Conservation (phyloP, 148 eudicot genomes). For the Pharnaceum exiguum region DNA sequence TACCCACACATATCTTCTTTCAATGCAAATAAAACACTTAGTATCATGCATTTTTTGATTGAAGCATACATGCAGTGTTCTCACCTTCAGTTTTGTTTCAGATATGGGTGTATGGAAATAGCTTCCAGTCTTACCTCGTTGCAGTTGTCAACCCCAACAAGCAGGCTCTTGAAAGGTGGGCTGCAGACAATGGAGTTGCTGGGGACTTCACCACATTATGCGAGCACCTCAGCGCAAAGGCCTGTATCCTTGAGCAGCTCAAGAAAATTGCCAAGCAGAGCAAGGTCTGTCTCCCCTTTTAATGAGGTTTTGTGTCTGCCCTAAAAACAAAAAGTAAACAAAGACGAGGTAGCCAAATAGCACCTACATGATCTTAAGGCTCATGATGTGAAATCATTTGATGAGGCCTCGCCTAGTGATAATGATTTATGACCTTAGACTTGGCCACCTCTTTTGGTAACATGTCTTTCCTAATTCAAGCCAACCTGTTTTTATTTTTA, state of each 20-base stretch:
- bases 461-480: neutral
- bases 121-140: slow-evolving; percentile 79
- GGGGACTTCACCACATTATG: slow-evolving; percentile 58
- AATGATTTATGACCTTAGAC: neutral
- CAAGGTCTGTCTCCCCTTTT: slow-evolving; percentile 45
- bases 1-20: too few species aligned
- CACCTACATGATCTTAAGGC: too few species aligned
- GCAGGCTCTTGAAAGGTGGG: slow-evolving; percentile 67
- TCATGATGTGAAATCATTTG: too few species aligned
- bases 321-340: too few species aligned
- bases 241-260: slow-evolving; percentile 54
- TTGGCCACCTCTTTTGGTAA: neutral
- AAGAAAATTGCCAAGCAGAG: slow-evolving; percentile 52
- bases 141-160: slow-evolving; percentile 72
- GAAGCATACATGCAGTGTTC: neutral
- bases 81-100: slow-evolving; percentile 20
- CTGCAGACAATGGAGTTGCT: slow-evolving; percentile 45
- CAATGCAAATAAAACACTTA: neutral
- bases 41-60: neutral
- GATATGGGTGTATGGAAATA: slow-evolving; percentile 94
- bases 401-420: too few species aligned
- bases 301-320: neutral
- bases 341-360: too few species aligned
- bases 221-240: slow-evolving; percentile 51
- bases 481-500: too few species aligned